Evolutionary conservation across 192 early-diverging fungal genomes (phyloP).

Genomic region (Piromyces sp.): DNA sequence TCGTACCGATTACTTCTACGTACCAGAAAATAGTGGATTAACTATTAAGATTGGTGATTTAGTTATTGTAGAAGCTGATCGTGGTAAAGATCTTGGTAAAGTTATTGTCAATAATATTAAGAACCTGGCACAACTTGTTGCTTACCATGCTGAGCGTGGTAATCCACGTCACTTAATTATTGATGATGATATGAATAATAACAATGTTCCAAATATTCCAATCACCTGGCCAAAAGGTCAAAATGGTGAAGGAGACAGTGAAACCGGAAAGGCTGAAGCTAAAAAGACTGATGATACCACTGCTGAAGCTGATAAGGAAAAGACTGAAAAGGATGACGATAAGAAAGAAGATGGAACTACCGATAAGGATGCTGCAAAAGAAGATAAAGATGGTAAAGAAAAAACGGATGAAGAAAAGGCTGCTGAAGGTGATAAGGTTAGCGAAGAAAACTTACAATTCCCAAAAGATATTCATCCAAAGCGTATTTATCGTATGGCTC

Average conservation of each 20-base stretch:
- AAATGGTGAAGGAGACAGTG: not conserved
- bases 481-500: slow-evolving; percentile 69
- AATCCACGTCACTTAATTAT: not conserved
- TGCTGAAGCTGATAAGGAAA: not conserved
- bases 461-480: slow-evolving; percentile 76
- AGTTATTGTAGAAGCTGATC: slow-evolving; percentile 77
- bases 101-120: slow-evolving; percentile 50
- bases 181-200: not conserved
- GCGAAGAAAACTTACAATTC: slow-evolving; percentile 1
- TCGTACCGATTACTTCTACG: slow-evolving; percentile 65
- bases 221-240: not conserved
- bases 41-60: slow-evolving; percentile 47
- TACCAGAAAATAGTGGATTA: slow-evolving; percentile 24
- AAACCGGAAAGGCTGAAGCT: not conserved
- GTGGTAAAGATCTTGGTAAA: slow-evolving; percentile 78
- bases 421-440: not conserved
- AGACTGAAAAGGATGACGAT: not conserved
- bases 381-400: not conserved
- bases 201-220: not conserved
- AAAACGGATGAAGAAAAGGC: not conserved
- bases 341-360: not conserved
- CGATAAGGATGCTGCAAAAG: not conserved
- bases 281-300: not conserved
- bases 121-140: slow-evolving; percentile 18
- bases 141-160: slow-evolving; percentile 9